Base-by-base conservation (phyloP, 2,329 filamentous ascomycete genomes). In the Bipolaris gigantea region DNA sequence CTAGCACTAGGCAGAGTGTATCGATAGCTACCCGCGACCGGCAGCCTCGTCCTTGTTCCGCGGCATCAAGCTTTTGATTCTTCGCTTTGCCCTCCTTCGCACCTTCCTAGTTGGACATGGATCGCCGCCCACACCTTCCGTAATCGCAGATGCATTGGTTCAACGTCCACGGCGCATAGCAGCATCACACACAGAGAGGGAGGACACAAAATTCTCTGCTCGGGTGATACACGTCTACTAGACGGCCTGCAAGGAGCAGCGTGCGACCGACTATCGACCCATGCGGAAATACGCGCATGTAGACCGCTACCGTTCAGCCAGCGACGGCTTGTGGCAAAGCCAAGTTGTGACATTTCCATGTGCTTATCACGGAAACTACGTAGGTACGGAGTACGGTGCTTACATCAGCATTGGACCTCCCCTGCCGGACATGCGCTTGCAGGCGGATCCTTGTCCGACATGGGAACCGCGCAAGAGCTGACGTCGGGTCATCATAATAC, bases 41-140 rank as follows among this genome's bases (percentile, higher is more conserved):
- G 25, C 45, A 48, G 25, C 53, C 39, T 43, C 27, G 38, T 46
- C n/a, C 36, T 16, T 25, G 30, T 40, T 43, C 63, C 59, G 58
- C 59, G 58, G 55, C 40, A 30, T 43, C 33, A 21, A 50, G 38
- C 23, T 16, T 38, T 34, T 36, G 43, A 44, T 48, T 35, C 33
- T 33, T 32, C 38, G 23, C 49, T 57, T 25, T 19, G 38, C 34
- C 30, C 25, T 34, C 9, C 34, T 42, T 51, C 23, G 16, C 46
- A 66, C 64, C 64, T 67, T 62, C 64, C 64, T 61, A 21, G 50
- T 57, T 41, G 10, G 43, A 49, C 11, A 36, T 61, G 19, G 60
- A 53, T 47, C 34, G 33, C 43, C 50, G 49, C 19, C 48, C 42
- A 44, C 40, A 53, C 45, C 49, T 55, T 40, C 41, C 45, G 48